A percentile compares a stretch with the other conserved stretches of the same genome.
These are phyloP conservation scores for Candida arabinofermentans DNA, from an alignment of 805 yeast species.

Conservation along the genomic window DNA sequence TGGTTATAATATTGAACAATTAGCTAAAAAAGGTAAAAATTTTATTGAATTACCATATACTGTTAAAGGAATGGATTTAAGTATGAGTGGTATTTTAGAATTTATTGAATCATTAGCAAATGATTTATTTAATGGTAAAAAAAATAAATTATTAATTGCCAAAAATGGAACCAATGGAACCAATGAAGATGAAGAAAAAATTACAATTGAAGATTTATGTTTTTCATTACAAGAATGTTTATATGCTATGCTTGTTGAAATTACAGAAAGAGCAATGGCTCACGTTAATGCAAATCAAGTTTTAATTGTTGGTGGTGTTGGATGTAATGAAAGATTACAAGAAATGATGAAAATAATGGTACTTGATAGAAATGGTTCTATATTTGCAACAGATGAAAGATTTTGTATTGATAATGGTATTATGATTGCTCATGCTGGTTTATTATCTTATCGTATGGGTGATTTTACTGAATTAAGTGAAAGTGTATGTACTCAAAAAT, in stretches of 20 bases:
- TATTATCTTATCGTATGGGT: conserved; percentile 81
- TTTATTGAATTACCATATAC: conserved; percentile 86
- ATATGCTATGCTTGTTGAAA: conserved; percentile 95
- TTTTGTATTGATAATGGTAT: conserved; percentile 98
- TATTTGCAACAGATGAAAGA: conserved; percentile 93
- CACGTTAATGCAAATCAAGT: conserved; percentile 90
- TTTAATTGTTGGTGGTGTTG: conserved; percentile 97
- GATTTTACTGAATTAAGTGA: conserved; percentile 53
- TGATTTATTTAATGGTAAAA: conserved; percentile 52
- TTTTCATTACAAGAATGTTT: conserved; percentile 89
- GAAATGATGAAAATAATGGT: conserved; percentile 98
- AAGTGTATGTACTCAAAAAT: conserved; percentile 89
- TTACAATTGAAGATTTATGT: conserved; percentile 85
- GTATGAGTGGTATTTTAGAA: conserved; percentile 94
- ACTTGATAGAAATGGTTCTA: conserved; percentile 78
- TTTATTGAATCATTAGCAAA: conserved; percentile 77
- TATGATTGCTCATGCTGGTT: conserved; percentile 98
- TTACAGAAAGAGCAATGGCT: conserved; percentile 98
- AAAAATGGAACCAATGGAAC: conserved; percentile 42
- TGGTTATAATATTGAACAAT: conserved; percentile 93
- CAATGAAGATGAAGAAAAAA: conserved; percentile 45
- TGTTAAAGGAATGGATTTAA: conserved; percentile 96
- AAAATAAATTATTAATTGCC: conserved; percentile 36
- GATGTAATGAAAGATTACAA: conserved; percentile 86
- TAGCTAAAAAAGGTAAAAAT: conserved; percentile 68